Evolutionary conservation across 2,329 filamentous ascomycete species (phyloP).

Genomic region (Fusarium staphyleae): DNA sequence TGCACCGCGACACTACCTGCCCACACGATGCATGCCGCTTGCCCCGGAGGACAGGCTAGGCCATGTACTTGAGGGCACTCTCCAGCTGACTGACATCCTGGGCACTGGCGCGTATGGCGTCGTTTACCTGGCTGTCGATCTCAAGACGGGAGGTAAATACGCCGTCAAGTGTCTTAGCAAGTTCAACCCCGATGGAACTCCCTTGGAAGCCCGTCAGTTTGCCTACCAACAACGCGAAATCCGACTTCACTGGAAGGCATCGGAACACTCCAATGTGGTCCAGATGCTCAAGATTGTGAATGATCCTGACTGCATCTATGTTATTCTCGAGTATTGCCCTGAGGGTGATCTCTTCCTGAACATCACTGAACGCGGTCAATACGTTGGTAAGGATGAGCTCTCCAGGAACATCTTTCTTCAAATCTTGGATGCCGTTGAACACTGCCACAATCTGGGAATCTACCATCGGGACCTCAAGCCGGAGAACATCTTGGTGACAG

Average conservation of each 20-base stretch:
- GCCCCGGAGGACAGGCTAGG: constrained; percentile 87
- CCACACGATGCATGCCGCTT: constrained; percentile 60
- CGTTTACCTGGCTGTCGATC: constrained; percentile 88
- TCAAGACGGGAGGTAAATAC: constrained; percentile 81
- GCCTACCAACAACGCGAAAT: constrained; percentile 95
- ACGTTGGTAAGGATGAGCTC: constrained; percentile 89
- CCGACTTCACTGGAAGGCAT: constrained; percentile 86
- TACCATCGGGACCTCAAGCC: constrained; percentile 98
- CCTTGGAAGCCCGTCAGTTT: constrained; percentile 82
- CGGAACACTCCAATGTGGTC: constrained; percentile 90
- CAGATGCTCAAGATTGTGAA: constrained; percentile 94
- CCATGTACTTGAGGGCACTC: constrained; percentile 78
- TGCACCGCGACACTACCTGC: constrained; percentile 49
- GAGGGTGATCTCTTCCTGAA: constrained; percentile 97
- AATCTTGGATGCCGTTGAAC: constrained; percentile 93
- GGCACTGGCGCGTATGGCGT: constrained; percentile 96
- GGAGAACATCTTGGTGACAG: constrained; percentile 94
- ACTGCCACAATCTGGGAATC: constrained; percentile 91
- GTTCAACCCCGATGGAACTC: constrained; percentile 72
- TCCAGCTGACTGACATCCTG: constrained; percentile 84
- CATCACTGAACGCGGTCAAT: constrained; percentile 94
- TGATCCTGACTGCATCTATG: constrained; percentile 89
- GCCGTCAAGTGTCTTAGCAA: constrained; percentile 98
- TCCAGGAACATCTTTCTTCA: constrained; percentile 91
- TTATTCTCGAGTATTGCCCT: constrained; percentile 95